Evolutionary conservation across 805 yeast species (phyloP).

Genomic region (Candida incommunis): DNA sequence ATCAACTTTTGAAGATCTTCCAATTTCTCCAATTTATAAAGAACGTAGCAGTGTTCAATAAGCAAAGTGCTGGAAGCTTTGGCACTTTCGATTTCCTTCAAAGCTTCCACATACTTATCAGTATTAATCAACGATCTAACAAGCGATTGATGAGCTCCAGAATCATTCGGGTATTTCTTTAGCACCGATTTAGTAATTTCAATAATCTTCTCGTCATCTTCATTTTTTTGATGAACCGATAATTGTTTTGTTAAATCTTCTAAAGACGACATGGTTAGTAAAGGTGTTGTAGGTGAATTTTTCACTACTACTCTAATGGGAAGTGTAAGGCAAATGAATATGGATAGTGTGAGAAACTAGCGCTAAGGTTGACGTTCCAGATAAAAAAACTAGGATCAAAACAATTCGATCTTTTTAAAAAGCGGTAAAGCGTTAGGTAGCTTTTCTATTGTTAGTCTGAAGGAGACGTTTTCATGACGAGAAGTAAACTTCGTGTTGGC

Average conservation of each 20-base stretch:
- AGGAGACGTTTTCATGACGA: no score
- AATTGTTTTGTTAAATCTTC: conserved; percentile 6
- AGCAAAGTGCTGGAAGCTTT: conserved; percentile 5
- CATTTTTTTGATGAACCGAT: conserved; percentile 8
- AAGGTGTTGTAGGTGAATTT: no score
- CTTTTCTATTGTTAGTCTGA: no score
- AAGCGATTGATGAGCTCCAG: conserved; percentile 26
- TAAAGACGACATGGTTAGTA: no score
- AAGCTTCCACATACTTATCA: conserved; percentile 40
- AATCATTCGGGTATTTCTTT: conserved; percentile 16
- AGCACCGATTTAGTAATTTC: conserved; percentile 20
- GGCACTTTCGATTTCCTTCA: conserved; percentile 23
- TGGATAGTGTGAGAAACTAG: no score
- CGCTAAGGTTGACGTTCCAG: no score
- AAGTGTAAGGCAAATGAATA: no score
- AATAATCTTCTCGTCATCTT: conserved; percentile 23
- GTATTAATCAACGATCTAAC: conserved; percentile 45
- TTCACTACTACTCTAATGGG: no score
- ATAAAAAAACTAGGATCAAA: no score
- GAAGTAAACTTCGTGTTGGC: no score
- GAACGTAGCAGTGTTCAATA: conserved; percentile 42
- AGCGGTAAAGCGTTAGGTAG: no score
- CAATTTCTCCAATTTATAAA: conserved; percentile 40
- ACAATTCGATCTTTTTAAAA: no score
- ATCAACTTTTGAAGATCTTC: conserved; percentile 15